Conservation (phyloP, 352 stramenopile genomes). For the Globisporangium cederbergense region DNA sequence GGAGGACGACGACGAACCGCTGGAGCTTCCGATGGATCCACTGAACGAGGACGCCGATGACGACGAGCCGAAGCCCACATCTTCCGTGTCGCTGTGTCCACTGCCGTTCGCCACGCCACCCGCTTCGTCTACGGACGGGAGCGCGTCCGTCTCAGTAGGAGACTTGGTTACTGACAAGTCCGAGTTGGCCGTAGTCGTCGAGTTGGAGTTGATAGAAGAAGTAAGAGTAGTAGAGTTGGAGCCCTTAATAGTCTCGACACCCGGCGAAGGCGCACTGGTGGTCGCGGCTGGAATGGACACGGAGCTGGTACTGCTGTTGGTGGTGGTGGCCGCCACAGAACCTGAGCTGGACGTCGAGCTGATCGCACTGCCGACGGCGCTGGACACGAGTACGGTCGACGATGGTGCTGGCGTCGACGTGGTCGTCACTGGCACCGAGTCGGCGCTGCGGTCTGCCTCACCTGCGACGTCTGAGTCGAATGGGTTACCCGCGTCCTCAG, state of each 20-base stretch:
- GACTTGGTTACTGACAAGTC: conserved; percentile 7
- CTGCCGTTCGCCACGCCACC: background rate
- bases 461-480: conserved; percentile 5
- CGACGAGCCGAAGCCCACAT: conserved; percentile 5
- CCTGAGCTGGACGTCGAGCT: background rate
- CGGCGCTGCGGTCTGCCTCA: conserved; percentile 5
- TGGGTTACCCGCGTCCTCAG: background rate
- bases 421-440: background rate
- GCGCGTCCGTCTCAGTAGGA: background rate
- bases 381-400: conserved; percentile 2
- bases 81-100: background rate
- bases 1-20: background rate
- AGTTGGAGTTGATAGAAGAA: background rate
- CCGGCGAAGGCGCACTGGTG: background rate
- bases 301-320: background rate
- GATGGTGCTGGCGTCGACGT: background rate
- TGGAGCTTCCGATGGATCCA: conserved; percentile 14
- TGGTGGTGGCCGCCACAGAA: background rate
- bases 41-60: conserved; percentile 10
- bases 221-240: background rate
- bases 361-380: background rate
- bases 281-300: background rate
- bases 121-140: background rate
- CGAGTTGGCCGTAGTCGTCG: background rate
- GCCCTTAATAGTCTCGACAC: background rate